Evolutionary conservation across 2,329 filamentous ascomycete genomes (phyloP).

Genomic region (Thermoascus crustaceus): DNA sequence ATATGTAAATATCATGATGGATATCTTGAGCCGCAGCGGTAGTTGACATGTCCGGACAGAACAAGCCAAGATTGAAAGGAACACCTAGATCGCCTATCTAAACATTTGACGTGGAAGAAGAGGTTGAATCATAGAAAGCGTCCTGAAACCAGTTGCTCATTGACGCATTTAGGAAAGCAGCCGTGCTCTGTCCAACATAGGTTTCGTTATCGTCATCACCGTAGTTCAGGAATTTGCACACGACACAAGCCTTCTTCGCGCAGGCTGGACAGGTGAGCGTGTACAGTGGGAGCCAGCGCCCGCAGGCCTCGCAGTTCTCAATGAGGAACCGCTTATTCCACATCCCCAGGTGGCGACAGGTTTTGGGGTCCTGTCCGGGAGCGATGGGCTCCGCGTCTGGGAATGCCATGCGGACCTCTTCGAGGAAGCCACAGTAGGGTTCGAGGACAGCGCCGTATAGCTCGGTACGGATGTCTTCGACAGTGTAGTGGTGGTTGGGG

Average conservation of each 20-base stretch:
- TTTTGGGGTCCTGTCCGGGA: neutral
- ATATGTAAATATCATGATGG: too few species aligned
- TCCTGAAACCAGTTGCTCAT: too few species aligned
- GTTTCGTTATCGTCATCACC: neutral
- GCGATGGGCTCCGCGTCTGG: conserved; percentile 8
- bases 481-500: conserved; percentile 14
- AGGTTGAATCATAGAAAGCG: too few species aligned
- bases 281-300: conserved; percentile 21
- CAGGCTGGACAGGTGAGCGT: conserved; percentile 22
- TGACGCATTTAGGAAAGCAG: neutral
- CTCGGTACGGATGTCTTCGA: conserved; percentile 18
- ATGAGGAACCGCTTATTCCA: conserved; percentile 19
- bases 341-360: conserved; percentile 19
- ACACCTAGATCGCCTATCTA: too few species aligned
- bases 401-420: conserved; percentile 13
- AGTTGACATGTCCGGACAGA: too few species aligned
- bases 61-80: too few species aligned
- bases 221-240: conserved; percentile 25
- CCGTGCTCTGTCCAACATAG: neutral
- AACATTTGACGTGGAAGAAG: too few species aligned
- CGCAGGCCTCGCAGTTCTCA: conserved; percentile 18
- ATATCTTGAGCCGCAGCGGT: too few species aligned
- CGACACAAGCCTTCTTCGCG: conserved; percentile 19
- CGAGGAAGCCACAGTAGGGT: conserved; percentile 19
- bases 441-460: conserved; percentile 22